Evolutionary conservation across 208 protist species (phyloP).

Genomic region (Leishmania braziliensis): DNA sequence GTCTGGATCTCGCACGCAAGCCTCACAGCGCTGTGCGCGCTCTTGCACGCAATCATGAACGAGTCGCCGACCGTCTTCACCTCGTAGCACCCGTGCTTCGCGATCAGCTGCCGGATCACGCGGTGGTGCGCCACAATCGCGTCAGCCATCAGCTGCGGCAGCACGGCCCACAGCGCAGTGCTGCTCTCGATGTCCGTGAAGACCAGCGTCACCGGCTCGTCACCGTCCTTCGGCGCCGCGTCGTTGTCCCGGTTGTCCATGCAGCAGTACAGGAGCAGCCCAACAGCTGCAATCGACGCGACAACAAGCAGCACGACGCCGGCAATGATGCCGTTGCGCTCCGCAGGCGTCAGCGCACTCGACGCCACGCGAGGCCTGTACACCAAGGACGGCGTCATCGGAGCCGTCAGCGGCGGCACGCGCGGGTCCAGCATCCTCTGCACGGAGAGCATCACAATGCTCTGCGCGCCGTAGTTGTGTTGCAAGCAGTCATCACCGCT

Average conservation of each 20-base stretch:
- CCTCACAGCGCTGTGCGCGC: constrained; percentile 37
- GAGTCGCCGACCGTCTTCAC: constrained; percentile 50
- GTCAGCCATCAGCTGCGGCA: constrained; percentile 56
- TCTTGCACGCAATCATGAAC: constrained; percentile 63
- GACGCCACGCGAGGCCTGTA: constrained; percentile 17
- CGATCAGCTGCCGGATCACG: constrained; percentile 63
- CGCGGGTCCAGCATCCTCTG: constrained; percentile 31
- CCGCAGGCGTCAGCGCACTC: constrained; percentile 17
- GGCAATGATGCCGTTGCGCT: constrained; percentile 35
- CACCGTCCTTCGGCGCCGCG: constrained; percentile 46
- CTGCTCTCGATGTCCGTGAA: constrained; percentile 85
- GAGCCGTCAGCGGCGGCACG: not conserved
- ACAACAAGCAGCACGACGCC: constrained; percentile 20
- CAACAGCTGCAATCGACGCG: constrained; percentile 11
- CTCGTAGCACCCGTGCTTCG: constrained; percentile 41
- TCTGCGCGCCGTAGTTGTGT: constrained; percentile 56
- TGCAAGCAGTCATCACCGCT: constrained; percentile 11
- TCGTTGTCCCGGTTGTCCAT: constrained; percentile 41
- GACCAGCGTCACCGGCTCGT: constrained; percentile 55
- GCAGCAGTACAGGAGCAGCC: constrained; percentile 28
- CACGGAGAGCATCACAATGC: constrained; percentile 35
- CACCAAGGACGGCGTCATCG: constrained; percentile 40
- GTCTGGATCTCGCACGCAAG: constrained; percentile 58
- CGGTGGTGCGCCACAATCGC: constrained; percentile 73
- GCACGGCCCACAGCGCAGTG: constrained; percentile 73